Base-by-base conservation (phyloP, 2,329 filamentous ascomycete species). In the Aureobasidium leucospermi region DNA sequence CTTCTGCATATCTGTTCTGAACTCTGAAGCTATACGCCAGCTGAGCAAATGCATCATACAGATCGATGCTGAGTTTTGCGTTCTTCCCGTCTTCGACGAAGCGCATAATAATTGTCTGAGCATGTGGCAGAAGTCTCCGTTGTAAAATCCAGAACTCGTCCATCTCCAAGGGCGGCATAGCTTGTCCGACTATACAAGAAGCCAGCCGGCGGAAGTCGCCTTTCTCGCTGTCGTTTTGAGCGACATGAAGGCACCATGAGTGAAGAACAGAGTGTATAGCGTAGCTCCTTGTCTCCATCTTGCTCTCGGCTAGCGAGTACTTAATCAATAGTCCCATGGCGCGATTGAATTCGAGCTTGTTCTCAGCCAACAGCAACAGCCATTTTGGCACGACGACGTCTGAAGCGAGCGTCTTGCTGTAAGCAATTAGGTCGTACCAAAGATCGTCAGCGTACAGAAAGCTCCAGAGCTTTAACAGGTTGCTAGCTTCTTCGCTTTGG, bases 181-280 rank as follows among this genome's bases (percentile, higher is more conserved):
- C 19, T 4, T 23, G 7, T 10, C 29, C 32, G 3, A 49, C 46
- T 19, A 49, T 49, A 16, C 36, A 11, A 4, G 36, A 1, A 13
- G 46, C 46, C 10, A 49, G 31, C 15, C 36, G 4, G 15, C 5
- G 32, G 8, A 36, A 53, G 53, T 61, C 19, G 43, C 43, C 32
- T 60, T 60, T 58, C 68, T 64, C 46, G 19, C 9, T 11, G 15
- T 36, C 16, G 32, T 45, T 48, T 16, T 10, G 48, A 32, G n/a
- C 61, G 55, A 36, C 5, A 38, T 61, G 23, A 9, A 32, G 28
- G 62, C 61, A 69, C 60, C 58, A 69, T 3, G 65, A 62, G 63
- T 74, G 70, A 36, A 75, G 68, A 59, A 69, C 73, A 38, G 64
- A 63, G 63, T 75, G 70, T 49, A 74, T 63, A 23, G 69, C 65